Evolutionary conservation across 371 early-diverging fungal genomes (phyloP).

Genomic region (Pancytospora philotis): DNA sequence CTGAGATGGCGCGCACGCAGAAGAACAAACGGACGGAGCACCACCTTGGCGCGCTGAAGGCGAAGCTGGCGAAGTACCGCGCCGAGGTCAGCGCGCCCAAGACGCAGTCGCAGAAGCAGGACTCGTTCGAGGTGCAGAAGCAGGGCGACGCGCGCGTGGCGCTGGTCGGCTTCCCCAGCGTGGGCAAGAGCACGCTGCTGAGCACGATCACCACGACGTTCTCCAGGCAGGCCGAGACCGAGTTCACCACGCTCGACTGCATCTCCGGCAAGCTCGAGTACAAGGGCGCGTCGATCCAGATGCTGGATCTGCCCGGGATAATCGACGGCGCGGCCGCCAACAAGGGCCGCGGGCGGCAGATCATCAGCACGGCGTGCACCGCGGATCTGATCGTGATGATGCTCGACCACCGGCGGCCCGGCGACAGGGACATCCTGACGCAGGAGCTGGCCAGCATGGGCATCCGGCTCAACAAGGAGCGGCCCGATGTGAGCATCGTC

Average conservation of each 20-base stretch:
- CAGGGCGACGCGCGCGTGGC: slow-evolving; percentile 56
- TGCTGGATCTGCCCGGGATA: slow-evolving; percentile 58
- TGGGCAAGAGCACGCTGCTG: slow-evolving; percentile 57
- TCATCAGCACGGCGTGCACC: slow-evolving; percentile 54
- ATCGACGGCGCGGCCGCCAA: slow-evolving; percentile 56
- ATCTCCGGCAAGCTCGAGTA: slow-evolving; percentile 54
- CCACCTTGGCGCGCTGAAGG: slow-evolving; percentile 56
- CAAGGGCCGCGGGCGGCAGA: slow-evolving; percentile 55
- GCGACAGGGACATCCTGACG: slow-evolving; percentile 50
- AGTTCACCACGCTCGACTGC: slow-evolving; percentile 56
- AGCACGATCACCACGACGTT: slow-evolving; percentile 54
- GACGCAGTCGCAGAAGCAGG: slow-evolving; percentile 20
- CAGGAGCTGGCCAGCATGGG: slow-evolving; percentile 55
- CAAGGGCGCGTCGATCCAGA: slow-evolving; percentile 56
- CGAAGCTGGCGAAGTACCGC: slow-evolving; percentile 53
- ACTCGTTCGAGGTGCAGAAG: slow-evolving; percentile 55
- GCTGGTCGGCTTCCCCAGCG: slow-evolving; percentile 57
- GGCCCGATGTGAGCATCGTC: slow-evolving; percentile 46
- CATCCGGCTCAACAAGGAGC: slow-evolving; percentile 53
- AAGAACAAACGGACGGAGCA: slow-evolving; percentile 58
- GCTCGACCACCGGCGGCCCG: slow-evolving; percentile 44
- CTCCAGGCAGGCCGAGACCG: slow-evolving; percentile 57
- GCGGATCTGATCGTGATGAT: slow-evolving; percentile 53
- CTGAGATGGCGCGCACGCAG: slow-evolving; percentile 58
- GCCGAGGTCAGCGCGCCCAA: slow-evolving; percentile 50